Evolutionary conservation across 75 land plant species (phyloP).

Genomic region (Pinus tabuliformis): DNA sequence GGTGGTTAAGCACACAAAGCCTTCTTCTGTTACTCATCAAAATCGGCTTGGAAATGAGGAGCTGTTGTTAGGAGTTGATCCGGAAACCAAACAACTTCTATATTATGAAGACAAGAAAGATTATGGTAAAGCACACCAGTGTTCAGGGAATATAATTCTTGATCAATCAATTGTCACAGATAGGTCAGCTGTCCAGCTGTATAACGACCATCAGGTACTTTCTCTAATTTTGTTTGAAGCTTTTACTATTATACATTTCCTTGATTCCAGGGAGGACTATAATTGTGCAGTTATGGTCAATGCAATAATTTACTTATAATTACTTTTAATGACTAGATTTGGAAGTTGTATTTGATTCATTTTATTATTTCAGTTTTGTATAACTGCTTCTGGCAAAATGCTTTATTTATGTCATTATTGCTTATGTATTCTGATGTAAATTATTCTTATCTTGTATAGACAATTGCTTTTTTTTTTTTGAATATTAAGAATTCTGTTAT

Average conservation of each 20-base stretch:
- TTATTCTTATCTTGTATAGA: neutral
- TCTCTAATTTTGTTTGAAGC: neutral
- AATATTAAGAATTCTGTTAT: neutral
- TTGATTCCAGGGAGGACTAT: neutral
- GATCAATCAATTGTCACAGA: constrained; percentile 57
- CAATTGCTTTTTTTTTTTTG: neutral
- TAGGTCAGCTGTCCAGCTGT: constrained; percentile 50
- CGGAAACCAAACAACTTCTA: constrained; percentile 76
- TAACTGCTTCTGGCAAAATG: neutral
- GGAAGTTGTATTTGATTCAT: constrained; percentile 1
- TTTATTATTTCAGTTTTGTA: neutral
- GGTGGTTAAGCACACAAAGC: constrained; percentile 75
- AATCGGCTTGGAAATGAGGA: constrained; percentile 95
- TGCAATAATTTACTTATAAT: neutral
- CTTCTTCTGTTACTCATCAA: constrained; percentile 65
- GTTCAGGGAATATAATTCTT: constrained; percentile 41
- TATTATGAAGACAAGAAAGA: constrained; percentile 64
- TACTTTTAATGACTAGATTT: neutral
- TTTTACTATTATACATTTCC: neutral
- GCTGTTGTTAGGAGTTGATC: constrained; percentile 77
- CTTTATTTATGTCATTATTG: neutral
- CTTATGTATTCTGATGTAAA: neutral
- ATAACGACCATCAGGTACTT: constrained; percentile 72
- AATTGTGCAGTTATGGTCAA: neutral
- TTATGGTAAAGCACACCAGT: constrained; percentile 18